Base-by-base conservation (phyloP, 2,329 filamentous ascomycete species). In the Diaporthe vaccinii region DNA sequence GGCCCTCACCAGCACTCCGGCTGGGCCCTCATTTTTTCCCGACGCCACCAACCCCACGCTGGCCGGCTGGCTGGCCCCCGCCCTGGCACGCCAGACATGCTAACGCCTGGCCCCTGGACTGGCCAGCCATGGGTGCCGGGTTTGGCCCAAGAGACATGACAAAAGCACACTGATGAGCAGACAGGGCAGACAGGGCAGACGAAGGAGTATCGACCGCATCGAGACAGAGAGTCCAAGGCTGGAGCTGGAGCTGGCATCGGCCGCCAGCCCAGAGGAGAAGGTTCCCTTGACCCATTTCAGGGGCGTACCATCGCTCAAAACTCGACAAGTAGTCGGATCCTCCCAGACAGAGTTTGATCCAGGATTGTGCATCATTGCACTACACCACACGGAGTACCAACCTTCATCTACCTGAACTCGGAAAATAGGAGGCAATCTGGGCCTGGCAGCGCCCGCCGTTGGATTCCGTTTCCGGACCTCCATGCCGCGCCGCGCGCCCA, bases 291-390 rank as follows among this genome's bases (percentile, higher is more conserved):
- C 22, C 34, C 49, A 55, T 12, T 31, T 69, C 65, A 69, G 65
- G 65, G 65, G 65, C 65, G 65, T 69, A 15, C 65, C 65, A 55
- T 69, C 65, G 65, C 65, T 69, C 65, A 28, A 5, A 5, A 2
- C 20, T 22, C 4, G 65, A 41, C 15, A n/a, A 17, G 44, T 51
- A 51, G 6, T 51, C 28, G 44, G 44, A n/a, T 67, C 61, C 41
- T 67, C 41, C 61, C 28, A 67, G 61, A 67, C 61, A 67, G 41
- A 67, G 61, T 67, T 67, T 68, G 62, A 68, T 51, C 36, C 62
- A 68, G 65, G 65, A 36, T 41, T 46, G 49, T 51, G 49, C 65
- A 69, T 55, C 34, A 34, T 34, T 34, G 34, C 34, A 34, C 34
- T 55, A 20, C 17, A 20, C 41, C 17, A 31, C 25, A 49, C 49